phyloP scores from a whole-genome alignment of 2,329 filamentous ascomycete genomes.

The Colletotrichum noveboracense region DNA sequence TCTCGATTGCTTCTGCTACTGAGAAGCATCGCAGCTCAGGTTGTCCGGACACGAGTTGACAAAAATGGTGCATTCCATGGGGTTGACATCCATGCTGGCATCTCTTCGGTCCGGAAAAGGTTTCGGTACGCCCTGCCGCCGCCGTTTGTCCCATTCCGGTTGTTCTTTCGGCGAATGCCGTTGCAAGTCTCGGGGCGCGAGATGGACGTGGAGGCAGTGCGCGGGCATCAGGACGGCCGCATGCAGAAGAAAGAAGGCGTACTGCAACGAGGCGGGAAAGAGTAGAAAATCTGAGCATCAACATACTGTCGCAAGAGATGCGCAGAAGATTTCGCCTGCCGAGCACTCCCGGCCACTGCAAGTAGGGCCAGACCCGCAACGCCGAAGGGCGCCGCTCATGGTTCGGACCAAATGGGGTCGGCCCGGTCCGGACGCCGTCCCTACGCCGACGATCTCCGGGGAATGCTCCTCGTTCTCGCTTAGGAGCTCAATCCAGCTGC shows the following conservation, averaged over 20 bases:
- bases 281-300: not conserved
- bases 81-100: not conserved
- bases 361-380: not conserved
- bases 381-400: not conserved
- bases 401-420: not conserved
- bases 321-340: not conserved
- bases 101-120: not conserved
- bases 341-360: not conserved
- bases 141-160: not conserved
- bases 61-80: not conserved
- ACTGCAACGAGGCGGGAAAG: not conserved
- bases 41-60: not conserved
- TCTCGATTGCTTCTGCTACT: fast-evolving
- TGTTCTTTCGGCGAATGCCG: not conserved
- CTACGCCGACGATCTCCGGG: not conserved
- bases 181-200: not conserved
- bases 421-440: not conserved
- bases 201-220: not conserved
- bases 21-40: not conserved
- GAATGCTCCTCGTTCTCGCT: not conserved
- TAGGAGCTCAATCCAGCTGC: not conserved
- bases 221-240: not conserved
- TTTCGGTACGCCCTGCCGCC: not conserved
- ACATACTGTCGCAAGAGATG: not conserved
- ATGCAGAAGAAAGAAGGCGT: not conserved